A percentile compares a stretch with the other conserved stretches of the same genome.
phyloP scores from a whole-genome alignment of 192 early-diverging fungal genomes.

The Linnemannia schmuckeri region DNA sequence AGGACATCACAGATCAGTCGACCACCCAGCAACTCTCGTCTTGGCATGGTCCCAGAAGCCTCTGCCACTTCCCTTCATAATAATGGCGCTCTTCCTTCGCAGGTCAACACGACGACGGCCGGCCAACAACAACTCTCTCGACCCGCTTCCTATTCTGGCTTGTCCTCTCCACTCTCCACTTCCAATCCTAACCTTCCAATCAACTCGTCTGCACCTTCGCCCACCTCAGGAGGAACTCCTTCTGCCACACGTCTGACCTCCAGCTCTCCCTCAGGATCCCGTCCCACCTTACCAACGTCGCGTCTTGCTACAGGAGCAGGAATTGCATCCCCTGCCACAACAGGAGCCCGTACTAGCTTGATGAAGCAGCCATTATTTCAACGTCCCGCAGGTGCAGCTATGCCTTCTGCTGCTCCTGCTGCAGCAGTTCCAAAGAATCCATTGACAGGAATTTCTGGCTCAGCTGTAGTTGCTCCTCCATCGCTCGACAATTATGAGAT shows the following conservation, averaged over 20 bases:
- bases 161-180: conserved; percentile 26
- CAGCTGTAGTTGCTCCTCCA: conserved; percentile 46
- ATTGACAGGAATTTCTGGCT: conserved; percentile 17
- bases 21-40: conserved; percentile 26
- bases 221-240: conserved; percentile 14
- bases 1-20: conserved; percentile 38
- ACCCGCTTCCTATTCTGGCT: conserved; percentile 34
- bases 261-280: conserved; percentile 40
- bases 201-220: conserved; percentile 30
- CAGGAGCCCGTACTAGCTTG: conserved; percentile 19
- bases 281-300: conserved; percentile 19
- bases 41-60: conserved; percentile 16
- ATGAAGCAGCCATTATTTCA: conserved; percentile 42
- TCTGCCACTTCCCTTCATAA: background rate
- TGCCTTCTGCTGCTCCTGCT: background rate
- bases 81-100: background rate
- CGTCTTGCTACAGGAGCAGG: conserved; percentile 30
- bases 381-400: conserved; percentile 18
- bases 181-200: conserved; percentile 37
- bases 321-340: background rate
- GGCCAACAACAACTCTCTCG: conserved; percentile 32
- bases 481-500: conserved; percentile 56
- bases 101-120: background rate
- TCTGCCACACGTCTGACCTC: conserved; percentile 15
- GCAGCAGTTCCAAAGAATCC: conserved; percentile 24